Conservation (phyloP, 768 basidiomycete genomes). For the Hortiboletus campestris region DNA sequence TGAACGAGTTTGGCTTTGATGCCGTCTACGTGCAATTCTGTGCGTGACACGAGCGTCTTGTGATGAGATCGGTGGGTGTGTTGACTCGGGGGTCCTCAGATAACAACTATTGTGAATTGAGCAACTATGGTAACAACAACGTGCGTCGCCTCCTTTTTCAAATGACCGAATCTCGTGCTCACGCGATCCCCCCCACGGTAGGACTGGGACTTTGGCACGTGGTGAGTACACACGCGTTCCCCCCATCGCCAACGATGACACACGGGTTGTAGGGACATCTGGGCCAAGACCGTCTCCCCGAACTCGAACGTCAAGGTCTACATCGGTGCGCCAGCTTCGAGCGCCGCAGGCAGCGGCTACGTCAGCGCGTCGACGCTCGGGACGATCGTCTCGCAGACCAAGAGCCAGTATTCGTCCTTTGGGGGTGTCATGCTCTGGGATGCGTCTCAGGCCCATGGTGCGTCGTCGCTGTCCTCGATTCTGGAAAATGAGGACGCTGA, state of each 20-base stretch:
- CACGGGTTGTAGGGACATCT: conserved; percentile 38
- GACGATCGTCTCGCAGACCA: conserved; percentile 32
- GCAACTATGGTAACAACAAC: conserved; percentile 42
- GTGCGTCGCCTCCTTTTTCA: conserved; percentile 18
- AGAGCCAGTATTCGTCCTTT: conserved; percentile 41
- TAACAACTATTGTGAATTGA: conserved; percentile 45
- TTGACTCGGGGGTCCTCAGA: conserved; percentile 28
- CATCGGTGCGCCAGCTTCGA: conserved; percentile 46
- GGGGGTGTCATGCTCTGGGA: conserved; percentile 47
- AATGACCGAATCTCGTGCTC: neutral
- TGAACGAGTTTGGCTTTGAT: conserved; percentile 45
- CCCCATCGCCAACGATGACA: neutral
- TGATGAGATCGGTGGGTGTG: neutral
- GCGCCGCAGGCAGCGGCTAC: conserved; percentile 43
- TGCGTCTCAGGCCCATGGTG: conserved; percentile 45
- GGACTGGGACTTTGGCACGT: conserved; percentile 46
- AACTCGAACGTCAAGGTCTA: conserved; percentile 48
- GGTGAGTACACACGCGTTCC: conserved; percentile 23
- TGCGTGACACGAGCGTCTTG: neutral
- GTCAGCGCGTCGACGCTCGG: conserved; percentile 34
- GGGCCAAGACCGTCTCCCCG: conserved; percentile 42
- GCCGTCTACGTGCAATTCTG: conserved; percentile 55
- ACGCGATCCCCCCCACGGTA: conserved; percentile 20
- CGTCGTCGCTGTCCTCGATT: neutral
- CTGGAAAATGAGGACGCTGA: neutral